phyloP scores from a whole-genome alignment of 73 alveolate species.

The Paramecium caudatum region DNA sequence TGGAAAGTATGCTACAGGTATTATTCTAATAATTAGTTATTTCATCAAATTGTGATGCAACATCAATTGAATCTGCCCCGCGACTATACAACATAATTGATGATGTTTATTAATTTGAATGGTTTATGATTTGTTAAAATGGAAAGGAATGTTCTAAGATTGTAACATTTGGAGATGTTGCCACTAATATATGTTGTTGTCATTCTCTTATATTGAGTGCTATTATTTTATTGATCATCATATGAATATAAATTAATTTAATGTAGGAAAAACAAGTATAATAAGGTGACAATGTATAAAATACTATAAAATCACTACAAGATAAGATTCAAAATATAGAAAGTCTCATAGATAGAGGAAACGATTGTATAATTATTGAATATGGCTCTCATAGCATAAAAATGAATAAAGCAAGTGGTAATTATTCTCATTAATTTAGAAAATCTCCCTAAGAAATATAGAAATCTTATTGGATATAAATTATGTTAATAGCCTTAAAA shows the following conservation, averaged over 20 bases:
- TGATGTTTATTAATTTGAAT: background rate
- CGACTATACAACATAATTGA: background rate
- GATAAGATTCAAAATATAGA: constrained; percentile 69
- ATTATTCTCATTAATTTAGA: constrained; percentile 5
- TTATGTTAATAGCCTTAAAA: background rate
- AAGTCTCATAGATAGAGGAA: constrained; percentile 69
- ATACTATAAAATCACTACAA: constrained; percentile 68
- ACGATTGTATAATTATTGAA: constrained; percentile 63
- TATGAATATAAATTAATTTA: background rate
- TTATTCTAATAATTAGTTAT: background rate
- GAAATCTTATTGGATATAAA: constrained; percentile 69
- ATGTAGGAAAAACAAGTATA: background rate
- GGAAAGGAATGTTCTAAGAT: background rate
- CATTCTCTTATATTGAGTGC: too few species aligned
- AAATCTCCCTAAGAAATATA: constrained; percentile 44
- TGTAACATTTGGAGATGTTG: background rate
- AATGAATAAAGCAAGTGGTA: constrained; percentile 69
- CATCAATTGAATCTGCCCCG: background rate
- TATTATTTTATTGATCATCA: too few species aligned
- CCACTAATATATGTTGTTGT: background rate
- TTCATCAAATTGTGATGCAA: background rate
- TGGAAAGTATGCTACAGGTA: constrained; percentile 17
- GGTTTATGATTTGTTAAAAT: constrained; percentile 3
- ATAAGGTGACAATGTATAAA: constrained; percentile 48
- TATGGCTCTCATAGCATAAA: constrained; percentile 75